These are phyloP conservation scores for Colletotrichum salicis DNA, from an alignment of 2,329 filamentous ascomycete species.

Conservation along the genomic window DNA sequence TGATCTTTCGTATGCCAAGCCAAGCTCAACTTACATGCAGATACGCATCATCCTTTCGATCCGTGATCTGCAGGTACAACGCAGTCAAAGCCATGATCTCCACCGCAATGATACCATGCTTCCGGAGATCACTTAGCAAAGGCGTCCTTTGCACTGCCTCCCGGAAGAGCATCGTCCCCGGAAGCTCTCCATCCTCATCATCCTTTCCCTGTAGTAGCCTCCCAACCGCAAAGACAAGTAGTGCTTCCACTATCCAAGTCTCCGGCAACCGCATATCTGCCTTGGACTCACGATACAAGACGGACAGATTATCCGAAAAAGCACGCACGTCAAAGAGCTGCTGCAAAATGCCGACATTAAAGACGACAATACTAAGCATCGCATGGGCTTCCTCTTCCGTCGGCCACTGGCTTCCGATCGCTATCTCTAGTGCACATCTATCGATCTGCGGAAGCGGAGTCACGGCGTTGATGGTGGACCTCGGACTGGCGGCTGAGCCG, in stretches of 20 bases:
- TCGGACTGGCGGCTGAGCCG: not conserved
- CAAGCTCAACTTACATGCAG: slow-evolving; percentile 2
- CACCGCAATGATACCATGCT: slow-evolving; percentile 12
- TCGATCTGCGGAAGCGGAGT: slow-evolving; percentile 1
- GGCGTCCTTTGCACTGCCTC: slow-evolving; percentile 15
- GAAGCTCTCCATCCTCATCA: not conserved
- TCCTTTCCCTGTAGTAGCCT: slow-evolving; percentile 1
- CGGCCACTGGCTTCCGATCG: slow-evolving; percentile 12
- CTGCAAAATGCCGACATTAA: slow-evolving; percentile 32
- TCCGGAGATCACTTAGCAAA: not conserved
- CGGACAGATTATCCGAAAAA: slow-evolving; percentile 27
- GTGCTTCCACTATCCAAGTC: slow-evolving; percentile 22
- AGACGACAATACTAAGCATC: slow-evolving; percentile 8
- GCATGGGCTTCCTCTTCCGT: slow-evolving; percentile 21
- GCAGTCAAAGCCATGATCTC: slow-evolving; percentile 29
- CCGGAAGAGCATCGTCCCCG: slow-evolving; percentile 7
- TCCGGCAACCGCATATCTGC: not conserved
- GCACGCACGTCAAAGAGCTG: slow-evolving; percentile 29
- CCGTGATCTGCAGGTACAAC: slow-evolving; percentile 19
- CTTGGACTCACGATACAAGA: slow-evolving; percentile 5
- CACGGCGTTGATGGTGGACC: not conserved
- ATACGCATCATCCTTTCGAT: slow-evolving; percentile 33
- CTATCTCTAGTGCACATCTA: not conserved
- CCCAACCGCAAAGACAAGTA: slow-evolving; percentile 23
- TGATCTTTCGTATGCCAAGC: too few relatives aligned